Evolutionary conservation across 2,329 filamentous ascomycete genomes (phyloP).

Genomic region (Chaetomium sp.): DNA sequence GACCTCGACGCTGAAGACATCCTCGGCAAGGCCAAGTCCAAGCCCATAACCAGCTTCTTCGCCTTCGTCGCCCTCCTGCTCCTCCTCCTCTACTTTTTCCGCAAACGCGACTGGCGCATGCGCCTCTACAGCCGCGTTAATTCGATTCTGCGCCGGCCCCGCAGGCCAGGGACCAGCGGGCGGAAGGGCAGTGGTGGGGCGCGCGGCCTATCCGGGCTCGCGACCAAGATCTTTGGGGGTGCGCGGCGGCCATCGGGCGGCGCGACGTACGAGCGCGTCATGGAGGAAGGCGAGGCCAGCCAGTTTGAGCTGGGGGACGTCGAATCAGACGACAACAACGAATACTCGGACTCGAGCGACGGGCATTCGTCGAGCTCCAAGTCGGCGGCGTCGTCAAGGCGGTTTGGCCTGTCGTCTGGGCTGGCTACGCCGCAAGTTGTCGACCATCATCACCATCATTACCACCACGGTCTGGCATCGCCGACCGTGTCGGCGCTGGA

Average conservation of each 20-base stretch:
- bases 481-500: slow-evolving; percentile 52
- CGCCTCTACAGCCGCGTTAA: slow-evolving; percentile 59
- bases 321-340: slow-evolving; percentile 60
- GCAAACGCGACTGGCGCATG: slow-evolving; percentile 74
- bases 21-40: slow-evolving; percentile 66
- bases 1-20: slow-evolving; percentile 57
- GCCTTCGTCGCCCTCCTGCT: slow-evolving; percentile 75
- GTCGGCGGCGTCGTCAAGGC: slow-evolving; percentile 27
- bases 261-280: slow-evolving; percentile 75
- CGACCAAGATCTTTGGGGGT: slow-evolving; percentile 68
- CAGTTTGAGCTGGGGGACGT: slow-evolving; percentile 78
- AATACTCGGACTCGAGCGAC: slow-evolving; percentile 64
- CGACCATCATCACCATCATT: slow-evolving; percentile 38
- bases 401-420: slow-evolving; percentile 63
- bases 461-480: slow-evolving; percentile 40
- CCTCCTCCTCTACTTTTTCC: slow-evolving; percentile 70
- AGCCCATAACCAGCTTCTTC: slow-evolving; percentile 72
- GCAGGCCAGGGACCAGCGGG: slow-evolving; percentile 48
- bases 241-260: slow-evolving; percentile 42
- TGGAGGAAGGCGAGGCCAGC: slow-evolving; percentile 74
- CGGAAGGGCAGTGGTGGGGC: slow-evolving; percentile 40
- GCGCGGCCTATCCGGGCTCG: slow-evolving; percentile 51
- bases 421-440: slow-evolving; percentile 64
- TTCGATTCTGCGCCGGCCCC: slow-evolving; percentile 46
- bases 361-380: slow-evolving; percentile 49